These are phyloP conservation scores for Pseudoperonospora humuli DNA, from an alignment of 352 stramenopile genomes.

Conservation along the genomic window DNA sequence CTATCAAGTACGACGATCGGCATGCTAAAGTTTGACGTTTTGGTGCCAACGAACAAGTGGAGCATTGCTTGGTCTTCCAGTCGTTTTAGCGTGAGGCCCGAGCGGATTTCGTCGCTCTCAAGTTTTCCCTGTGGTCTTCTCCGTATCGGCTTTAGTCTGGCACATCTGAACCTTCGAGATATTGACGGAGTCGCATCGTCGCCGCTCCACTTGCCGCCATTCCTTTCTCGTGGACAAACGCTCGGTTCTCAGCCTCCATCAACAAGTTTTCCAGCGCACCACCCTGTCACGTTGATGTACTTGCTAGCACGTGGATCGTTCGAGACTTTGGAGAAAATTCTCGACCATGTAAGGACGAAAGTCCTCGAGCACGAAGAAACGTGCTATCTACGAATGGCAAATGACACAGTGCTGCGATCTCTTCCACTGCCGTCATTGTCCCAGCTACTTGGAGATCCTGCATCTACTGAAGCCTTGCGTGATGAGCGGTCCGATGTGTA, in stretches of 20 bases:
- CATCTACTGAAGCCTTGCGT: constrained; percentile 8
- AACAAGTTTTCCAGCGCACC: constrained; percentile 29
- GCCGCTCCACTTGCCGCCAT: constrained; percentile 2
- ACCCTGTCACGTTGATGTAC: constrained; percentile 65
- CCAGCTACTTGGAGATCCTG: constrained; percentile 29
- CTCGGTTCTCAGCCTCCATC: constrained; percentile 9
- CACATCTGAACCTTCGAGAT: constrained; percentile 50
- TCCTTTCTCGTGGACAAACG: neutral
- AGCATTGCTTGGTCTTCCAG: constrained; percentile 50
- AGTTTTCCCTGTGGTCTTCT: constrained; percentile 49
- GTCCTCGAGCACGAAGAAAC: constrained; percentile 66
- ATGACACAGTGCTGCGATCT: constrained; percentile 35
- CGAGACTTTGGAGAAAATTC: constrained; percentile 38
- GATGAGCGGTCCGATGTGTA: constrained; percentile 46
- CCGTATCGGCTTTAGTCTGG: constrained; percentile 39
- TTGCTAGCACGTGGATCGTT: constrained; percentile 64
- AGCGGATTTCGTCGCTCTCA: constrained; percentile 40
- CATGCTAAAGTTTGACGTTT: constrained; percentile 47
- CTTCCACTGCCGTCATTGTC: constrained; percentile 51
- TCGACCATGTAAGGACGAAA: constrained; percentile 46
- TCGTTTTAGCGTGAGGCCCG: constrained; percentile 45
- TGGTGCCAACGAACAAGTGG: constrained; percentile 37
- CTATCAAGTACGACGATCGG: constrained; percentile 57
- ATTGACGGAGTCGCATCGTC: constrained; percentile 23
- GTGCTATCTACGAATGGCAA: constrained; percentile 70